A percentile compares a stretch with the other conserved stretches of the same genome.
phyloP scores from a whole-genome alignment of 2,329 filamentous ascomycete genomes.

The Aspergillus costaricaensis region DNA sequence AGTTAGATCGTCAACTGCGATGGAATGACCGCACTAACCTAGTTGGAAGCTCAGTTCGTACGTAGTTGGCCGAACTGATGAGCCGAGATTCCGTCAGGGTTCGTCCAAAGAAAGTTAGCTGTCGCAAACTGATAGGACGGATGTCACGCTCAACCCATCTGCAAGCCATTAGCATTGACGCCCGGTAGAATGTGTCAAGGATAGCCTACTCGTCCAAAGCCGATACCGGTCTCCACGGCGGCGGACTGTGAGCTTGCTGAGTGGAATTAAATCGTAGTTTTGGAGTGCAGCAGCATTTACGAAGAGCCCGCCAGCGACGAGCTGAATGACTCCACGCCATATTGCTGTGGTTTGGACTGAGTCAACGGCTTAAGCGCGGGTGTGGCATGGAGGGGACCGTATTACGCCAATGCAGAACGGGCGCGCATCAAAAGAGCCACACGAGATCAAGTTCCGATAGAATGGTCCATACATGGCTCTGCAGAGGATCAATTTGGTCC shows the following conservation, averaged over 20 bases:
- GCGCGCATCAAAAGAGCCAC: constrained; percentile 14
- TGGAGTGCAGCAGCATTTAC: constrained; percentile 23
- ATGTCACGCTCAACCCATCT: constrained; percentile 94
- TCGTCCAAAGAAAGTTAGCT: constrained; percentile 95
- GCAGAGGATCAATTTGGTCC: neutral
- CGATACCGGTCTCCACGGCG: constrained; percentile 60
- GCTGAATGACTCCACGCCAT: constrained; percentile 40
- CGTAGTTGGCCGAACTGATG: constrained; percentile 95
- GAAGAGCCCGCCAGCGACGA: constrained; percentile 34
- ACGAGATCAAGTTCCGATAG: constrained; percentile 12
- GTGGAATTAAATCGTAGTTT: constrained; percentile 31
- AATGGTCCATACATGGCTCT: constrained; percentile 23
- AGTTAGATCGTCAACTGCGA: neutral
- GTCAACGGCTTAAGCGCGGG: constrained; percentile 23
- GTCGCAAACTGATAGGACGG: constrained; percentile 90
- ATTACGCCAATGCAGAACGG: constrained; percentile 2
- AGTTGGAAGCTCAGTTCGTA: constrained; percentile 88
- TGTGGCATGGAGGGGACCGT: constrained; percentile 15
- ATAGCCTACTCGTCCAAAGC: constrained; percentile 59
- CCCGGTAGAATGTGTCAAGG: neutral
- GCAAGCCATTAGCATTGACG: constrained; percentile 17
- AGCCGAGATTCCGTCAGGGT: constrained; percentile 87
- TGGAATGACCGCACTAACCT: constrained; percentile 52
- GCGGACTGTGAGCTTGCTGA: constrained; percentile 39
- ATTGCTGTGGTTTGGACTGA: constrained; percentile 25